These are phyloP conservation scores for Aspergillus bertholletiae DNA, from an alignment of 495 filamentous ascomycete genomes.

Conservation along the genomic window DNA sequence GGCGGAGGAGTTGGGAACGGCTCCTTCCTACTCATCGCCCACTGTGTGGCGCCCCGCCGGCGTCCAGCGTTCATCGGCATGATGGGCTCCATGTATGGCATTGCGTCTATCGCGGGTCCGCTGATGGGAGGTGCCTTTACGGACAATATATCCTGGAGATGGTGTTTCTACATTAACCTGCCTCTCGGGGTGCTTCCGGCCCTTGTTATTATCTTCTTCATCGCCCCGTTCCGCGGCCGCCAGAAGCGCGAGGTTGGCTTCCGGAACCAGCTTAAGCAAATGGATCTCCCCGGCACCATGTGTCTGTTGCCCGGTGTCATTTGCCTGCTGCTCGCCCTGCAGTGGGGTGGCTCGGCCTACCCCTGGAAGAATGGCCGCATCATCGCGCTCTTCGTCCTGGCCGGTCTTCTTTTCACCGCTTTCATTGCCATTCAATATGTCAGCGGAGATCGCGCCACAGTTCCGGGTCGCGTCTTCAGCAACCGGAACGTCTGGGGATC, in stretches of 20 bases:
- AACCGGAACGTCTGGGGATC: conserved; percentile 54
- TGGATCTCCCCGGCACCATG: conserved; percentile 40
- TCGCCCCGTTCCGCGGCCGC: conserved; percentile 23
- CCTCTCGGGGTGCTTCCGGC: conserved; percentile 49
- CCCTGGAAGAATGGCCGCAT: conserved; percentile 46
- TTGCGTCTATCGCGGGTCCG: conserved; percentile 45
- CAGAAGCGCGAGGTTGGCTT: conserved; percentile 17
- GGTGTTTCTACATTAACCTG: conserved; percentile 57
- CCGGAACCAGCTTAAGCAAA: conserved; percentile 37
- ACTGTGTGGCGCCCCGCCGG: conserved; percentile 36
- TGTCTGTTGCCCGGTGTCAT: conserved; percentile 49
- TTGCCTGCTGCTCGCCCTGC: conserved; percentile 50
- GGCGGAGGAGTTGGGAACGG: conserved; percentile 41
- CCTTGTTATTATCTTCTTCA: conserved; percentile 36
- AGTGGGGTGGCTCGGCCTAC: conserved; percentile 57
- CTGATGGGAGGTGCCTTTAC: conserved; percentile 46
- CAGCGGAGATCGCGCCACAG: conserved; percentile 60
- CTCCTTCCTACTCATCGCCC: conserved; percentile 43
- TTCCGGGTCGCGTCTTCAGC: conserved; percentile 59
- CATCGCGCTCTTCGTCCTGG: conserved; percentile 55
- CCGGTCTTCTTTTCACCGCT: conserved; percentile 47
- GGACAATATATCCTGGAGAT: conserved; percentile 45
- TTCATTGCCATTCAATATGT: conserved; percentile 60
- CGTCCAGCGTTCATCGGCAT: conserved; percentile 43
- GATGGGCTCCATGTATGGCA: conserved; percentile 42